Percentiles rank a stretch among this genome's conserved stretches.
Evolutionary conservation across 352 stramenopile genomes (phyloP).

Genomic region (Phytophthora lateralis): DNA sequence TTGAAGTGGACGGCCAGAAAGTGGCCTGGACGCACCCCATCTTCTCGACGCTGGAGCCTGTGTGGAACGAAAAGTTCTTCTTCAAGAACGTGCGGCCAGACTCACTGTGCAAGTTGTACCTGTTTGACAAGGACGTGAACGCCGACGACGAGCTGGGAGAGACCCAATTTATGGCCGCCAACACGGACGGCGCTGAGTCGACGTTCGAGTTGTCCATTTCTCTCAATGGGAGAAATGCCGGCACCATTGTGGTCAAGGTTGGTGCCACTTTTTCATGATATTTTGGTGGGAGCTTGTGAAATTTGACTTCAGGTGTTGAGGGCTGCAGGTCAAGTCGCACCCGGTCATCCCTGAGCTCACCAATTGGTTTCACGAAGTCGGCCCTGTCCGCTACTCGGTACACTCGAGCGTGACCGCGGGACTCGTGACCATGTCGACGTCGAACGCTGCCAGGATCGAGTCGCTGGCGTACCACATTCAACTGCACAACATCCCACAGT

Average conservation of each 20-base stretch:
- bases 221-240: constrained; percentile 20
- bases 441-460: constrained; percentile 35
- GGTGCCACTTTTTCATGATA: background rate
- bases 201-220: constrained; percentile 40
- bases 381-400: constrained; percentile 43
- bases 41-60: constrained; percentile 40
- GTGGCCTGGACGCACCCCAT: constrained; percentile 45
- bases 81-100: constrained; percentile 39
- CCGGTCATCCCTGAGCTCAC: constrained; percentile 5
- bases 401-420: constrained; percentile 45
- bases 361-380: constrained; percentile 28
- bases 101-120: constrained; percentile 34
- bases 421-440: constrained; percentile 39
- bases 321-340: constrained; percentile 33
- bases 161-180: constrained; percentile 31
- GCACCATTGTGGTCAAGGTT: constrained; percentile 36
- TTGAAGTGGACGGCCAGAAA: constrained; percentile 38
- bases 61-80: constrained; percentile 47
- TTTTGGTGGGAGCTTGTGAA: background rate
- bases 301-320: constrained; percentile 1
- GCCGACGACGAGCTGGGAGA: constrained; percentile 38
- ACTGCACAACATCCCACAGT: constrained; percentile 42
- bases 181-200: constrained; percentile 30
- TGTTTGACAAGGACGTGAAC: constrained; percentile 49
- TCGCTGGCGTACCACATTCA: constrained; percentile 44